Conservation (phyloP, 768 basidiomycete genomes). For the Agrocybe pediades region DNA sequence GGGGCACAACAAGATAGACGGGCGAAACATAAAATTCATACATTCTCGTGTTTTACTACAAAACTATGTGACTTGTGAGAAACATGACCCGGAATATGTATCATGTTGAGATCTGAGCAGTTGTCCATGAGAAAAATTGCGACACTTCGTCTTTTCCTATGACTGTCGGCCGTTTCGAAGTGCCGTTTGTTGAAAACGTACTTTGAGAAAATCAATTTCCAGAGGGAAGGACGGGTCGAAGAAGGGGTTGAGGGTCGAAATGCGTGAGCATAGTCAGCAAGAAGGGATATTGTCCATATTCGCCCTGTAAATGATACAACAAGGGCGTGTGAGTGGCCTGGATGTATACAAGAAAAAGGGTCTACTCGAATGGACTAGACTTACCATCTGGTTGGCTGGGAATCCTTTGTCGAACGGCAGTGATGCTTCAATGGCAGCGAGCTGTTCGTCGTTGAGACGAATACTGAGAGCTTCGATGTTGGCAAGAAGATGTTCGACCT, state of each 20-base stretch:
- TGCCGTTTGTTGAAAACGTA: no score
- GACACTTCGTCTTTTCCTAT: no score
- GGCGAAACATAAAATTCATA: no score
- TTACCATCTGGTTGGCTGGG: conserved; percentile 33
- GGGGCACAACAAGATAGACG: no score
- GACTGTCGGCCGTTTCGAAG: no score
- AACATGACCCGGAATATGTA: no score
- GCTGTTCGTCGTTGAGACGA: conserved; percentile 43
- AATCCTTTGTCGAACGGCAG: conserved; percentile 51
- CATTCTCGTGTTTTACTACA: no score
- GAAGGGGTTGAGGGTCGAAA: conserved; percentile 1
- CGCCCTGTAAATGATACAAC: background rate
- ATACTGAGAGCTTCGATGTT: conserved; percentile 56
- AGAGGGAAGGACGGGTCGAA: background rate
- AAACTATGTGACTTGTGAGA: no score
- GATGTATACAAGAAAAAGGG: background rate
- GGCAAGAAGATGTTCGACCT: conserved; percentile 49
- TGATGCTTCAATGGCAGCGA: conserved; percentile 43
- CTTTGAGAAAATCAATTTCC: no score
- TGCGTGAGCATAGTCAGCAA: background rate
- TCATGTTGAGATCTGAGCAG: no score
- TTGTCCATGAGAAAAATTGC: no score
- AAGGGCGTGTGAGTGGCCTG: no score
- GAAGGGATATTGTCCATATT: background rate
- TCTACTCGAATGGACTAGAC: conserved; percentile 5